Evolutionary conservation across 495 filamentous ascomycete species (phyloP), one percentile per base, ranked within the genome.

Genomic region (Hypoxylon fuscum): DNA sequence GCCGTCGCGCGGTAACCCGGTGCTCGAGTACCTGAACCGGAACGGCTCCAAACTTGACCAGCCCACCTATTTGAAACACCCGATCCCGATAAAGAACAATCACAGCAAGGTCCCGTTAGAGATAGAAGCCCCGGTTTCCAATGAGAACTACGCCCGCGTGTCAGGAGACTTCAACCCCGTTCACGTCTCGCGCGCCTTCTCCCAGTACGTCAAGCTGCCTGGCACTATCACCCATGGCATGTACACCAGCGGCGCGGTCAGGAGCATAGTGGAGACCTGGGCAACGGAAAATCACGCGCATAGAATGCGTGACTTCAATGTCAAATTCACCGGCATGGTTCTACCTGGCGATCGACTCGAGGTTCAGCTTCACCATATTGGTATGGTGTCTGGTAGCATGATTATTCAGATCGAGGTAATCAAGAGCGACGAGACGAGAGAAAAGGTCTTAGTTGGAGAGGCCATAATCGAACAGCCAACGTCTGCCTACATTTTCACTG

Each of bases 161-260:
- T 95, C 91, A 42, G 90, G 92, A 8, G 91, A 96, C 66, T 94
- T 90, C 80, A 96, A 96, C 68, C 91, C 91, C 2, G 94, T 96
- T 56, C 91, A 96, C 74, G 91, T 94, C 18, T 93, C 90, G 1
- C 85, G 90, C 35, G 89, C 91, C 21, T 95, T 96, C 77, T 84
- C 91, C 17, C 88, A 83, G 71, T 95, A 93, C 64, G 91, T 90
- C 62, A 90, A 88, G 69, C 81, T 96, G 12, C 88, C 88, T 1
- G 91, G 91, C 20, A 94, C 91, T 14, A 94, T 95, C 68, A 93
- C 91, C 1, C 91, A 96, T 65, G 91, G 91, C 51, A 96, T 95
- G 92, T 95, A 95, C 77, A 88, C 90, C 9, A 93, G 90, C 77
- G 92, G 92, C 52, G 90, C 92, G 32, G 92, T 95, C 8, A 85